Evolutionary conservation across 352 stramenopile species (phyloP), one percentile per base, ranked within the genome.

Genomic region (Thalassiosira livingstoniorum): DNA sequence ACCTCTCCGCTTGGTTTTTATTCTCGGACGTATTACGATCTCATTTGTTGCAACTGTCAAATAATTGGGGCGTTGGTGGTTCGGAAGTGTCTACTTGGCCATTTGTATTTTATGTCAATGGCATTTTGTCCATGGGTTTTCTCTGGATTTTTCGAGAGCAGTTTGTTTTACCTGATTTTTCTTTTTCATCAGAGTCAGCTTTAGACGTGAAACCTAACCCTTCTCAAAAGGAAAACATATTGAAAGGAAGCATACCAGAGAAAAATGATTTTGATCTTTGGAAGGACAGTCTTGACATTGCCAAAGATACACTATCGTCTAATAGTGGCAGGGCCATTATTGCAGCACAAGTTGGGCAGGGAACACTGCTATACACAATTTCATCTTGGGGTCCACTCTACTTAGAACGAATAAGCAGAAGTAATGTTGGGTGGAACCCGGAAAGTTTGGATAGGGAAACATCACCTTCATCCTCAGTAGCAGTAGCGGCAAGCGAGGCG

Each of bases 91-190:
- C 68, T 29, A 45, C 75, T 31, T 84, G 77, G 77, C 69, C 77
- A 34, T 27, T 55, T 15, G n/a, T 84, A 13, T 84, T 84, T 75
- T 84, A 84, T 42, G 15, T 80, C 37, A 84, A 84, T 60, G 77
- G 77, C 0, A 45, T 80, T 13, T 51, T 84, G n/a, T 84, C 77
- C 0, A 45, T 84, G 0, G 10, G 69, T 43, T 69, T 51, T 32
- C 4, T 79, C 13, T 58, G 29, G 0, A 1, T 75, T 4, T 84
- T 70, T 63, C 47, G 61, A 42, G 21, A 61, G 3, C 69, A 84
- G 39, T 84, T 84, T 69, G 55, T 78, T 66, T 73, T 79, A n/a
- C n/a, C n/a, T n/a, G 47, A 58, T 58, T 58, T 58, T 27, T 10
- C 11, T 58, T 23, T 58, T 58, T 58, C n/a, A n/a, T 58, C 4